These are phyloP conservation scores for Kodamaea ohmeri DNA, from an alignment of 1,139 yeast species.

Conservation along the genomic window DNA sequence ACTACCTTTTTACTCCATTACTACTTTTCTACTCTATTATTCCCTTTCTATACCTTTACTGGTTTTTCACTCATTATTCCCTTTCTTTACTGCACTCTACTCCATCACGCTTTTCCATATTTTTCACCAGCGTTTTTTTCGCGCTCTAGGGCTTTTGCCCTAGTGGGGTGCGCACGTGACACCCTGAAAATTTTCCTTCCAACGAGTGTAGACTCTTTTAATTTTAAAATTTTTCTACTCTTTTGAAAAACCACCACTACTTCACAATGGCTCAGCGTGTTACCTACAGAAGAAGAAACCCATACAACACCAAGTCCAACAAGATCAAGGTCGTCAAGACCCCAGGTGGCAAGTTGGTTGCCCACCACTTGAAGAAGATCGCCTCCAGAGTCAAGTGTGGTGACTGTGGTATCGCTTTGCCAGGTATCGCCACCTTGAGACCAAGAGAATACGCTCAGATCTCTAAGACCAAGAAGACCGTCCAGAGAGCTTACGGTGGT, in stretches of 20 bases:
- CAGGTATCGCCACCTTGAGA: constrained; percentile 92
- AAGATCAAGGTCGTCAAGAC: constrained; percentile 99
- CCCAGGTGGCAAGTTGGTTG: constrained; percentile 98
- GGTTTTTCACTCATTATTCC: too few relatives aligned
- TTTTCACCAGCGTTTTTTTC: background rate
- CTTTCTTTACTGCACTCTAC: too few relatives aligned
- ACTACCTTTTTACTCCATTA: too few relatives aligned
- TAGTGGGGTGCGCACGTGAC: constrained; percentile 6
- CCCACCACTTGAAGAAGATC: constrained; percentile 94
- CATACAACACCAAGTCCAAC: constrained; percentile 98
- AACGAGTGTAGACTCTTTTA: constrained; percentile 5
- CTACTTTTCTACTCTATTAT: too few relatives aligned
- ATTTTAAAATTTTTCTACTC: constrained; percentile 11
- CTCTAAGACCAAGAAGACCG: constrained; percentile 96
- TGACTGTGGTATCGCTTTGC: constrained; percentile 91
- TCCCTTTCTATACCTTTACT: too few relatives aligned
- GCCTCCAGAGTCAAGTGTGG: constrained; percentile 98
- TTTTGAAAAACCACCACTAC: constrained; percentile 18
- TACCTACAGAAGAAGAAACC: constrained; percentile 54
- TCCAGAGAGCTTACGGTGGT: constrained; percentile 99
- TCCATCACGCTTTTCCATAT: too few relatives aligned
- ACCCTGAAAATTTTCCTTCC: background rate
- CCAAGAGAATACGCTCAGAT: constrained; percentile 96
- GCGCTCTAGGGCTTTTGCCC: constrained; percentile 11
- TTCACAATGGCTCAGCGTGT: constrained; percentile 50